Percentiles rank a stretch among this genome's conserved stretches.
Evolutionary conservation across 805 yeast species (phyloP).

Genomic region (Allodekkera sacchari): DNA sequence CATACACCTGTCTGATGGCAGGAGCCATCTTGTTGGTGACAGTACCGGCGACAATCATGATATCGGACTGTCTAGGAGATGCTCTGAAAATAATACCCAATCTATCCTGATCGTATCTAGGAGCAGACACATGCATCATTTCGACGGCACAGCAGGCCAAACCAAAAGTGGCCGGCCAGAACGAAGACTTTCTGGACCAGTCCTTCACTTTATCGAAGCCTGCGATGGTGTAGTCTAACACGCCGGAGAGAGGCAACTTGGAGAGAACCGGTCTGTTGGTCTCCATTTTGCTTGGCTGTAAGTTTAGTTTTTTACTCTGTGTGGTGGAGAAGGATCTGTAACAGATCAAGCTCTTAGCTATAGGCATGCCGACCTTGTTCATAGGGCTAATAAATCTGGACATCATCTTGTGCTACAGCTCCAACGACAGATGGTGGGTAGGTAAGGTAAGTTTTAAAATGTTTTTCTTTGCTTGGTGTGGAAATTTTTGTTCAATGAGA

Average conservation of each 20-base stretch:
- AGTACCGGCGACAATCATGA: constrained; percentile 89
- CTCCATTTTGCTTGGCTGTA: constrained; percentile 46
- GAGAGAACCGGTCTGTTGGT: constrained; percentile 66
- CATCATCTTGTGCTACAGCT: too few relatives aligned
- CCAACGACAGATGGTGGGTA: too few relatives aligned
- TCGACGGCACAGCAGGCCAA: constrained; percentile 91
- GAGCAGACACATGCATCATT: constrained; percentile 91
- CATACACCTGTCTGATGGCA: constrained; percentile 84
- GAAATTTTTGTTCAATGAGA: too few relatives aligned
- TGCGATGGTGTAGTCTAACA: constrained; percentile 74
- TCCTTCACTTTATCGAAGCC: constrained; percentile 74
- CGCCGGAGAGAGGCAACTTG: constrained; percentile 49
- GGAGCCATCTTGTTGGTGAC: constrained; percentile 92
- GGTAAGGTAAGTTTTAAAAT: too few relatives aligned
- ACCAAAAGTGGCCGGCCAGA: constrained; percentile 92
- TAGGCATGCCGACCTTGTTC: too few relatives aligned
- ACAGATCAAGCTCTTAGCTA: too few relatives aligned
- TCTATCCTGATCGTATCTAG: constrained; percentile 88
- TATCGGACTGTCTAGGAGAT: constrained; percentile 87
- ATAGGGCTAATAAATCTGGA: too few relatives aligned
- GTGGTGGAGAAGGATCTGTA: constrained; percentile 3
- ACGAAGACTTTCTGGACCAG: constrained; percentile 89
- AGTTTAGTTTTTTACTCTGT: constrained; percentile 7
- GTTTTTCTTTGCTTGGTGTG: too few relatives aligned
- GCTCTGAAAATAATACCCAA: constrained; percentile 90